Evolutionary conservation across 139 green algal genomes (phyloP).

Genomic region (Diplosphaera chodatii): DNA sequence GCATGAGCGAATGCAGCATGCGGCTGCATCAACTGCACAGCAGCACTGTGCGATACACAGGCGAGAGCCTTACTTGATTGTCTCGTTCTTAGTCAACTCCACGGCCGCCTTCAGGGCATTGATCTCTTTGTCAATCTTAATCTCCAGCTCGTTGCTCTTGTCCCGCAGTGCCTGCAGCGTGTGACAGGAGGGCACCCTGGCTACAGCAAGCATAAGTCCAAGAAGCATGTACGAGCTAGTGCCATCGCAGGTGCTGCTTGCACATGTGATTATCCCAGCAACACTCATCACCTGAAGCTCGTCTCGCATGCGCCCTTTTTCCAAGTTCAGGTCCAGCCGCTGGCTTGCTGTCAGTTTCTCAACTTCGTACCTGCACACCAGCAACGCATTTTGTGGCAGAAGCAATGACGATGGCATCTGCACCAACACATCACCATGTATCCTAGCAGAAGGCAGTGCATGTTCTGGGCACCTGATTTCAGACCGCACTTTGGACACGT

Average conservation of each 20-base stretch:
- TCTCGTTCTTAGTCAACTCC: conserved; percentile 88
- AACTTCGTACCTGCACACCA: conserved; percentile 74
- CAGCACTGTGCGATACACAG: too few relatives aligned
- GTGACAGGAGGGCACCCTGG: background rate
- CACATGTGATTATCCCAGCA: background rate
- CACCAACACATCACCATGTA: too few relatives aligned
- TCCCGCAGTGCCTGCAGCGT: conserved; percentile 57
- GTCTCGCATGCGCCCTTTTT: conserved; percentile 90
- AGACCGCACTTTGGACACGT: conserved; percentile 81
- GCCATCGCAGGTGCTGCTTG: background rate
- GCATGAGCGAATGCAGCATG: too few relatives aligned
- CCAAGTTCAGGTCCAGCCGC: conserved; percentile 89
- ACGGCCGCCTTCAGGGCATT: conserved; percentile 76
- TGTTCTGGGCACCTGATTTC: conserved; percentile 74
- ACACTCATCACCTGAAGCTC: conserved; percentile 50
- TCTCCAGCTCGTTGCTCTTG: conserved; percentile 78
- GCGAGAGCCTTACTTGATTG: conserved; percentile 24
- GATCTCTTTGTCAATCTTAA: conserved; percentile 77
- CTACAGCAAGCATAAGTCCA: too few relatives aligned
- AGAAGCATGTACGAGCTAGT: too few relatives aligned
- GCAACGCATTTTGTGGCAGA: too few relatives aligned
- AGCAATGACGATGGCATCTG: background rate
- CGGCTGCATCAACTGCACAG: background rate
- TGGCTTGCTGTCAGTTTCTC: conserved; percentile 91
- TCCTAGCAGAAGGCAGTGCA: too few relatives aligned